phyloP scores from a whole-genome alignment of 305 asterid genomes.

The Fraxinus angustifolia region DNA sequence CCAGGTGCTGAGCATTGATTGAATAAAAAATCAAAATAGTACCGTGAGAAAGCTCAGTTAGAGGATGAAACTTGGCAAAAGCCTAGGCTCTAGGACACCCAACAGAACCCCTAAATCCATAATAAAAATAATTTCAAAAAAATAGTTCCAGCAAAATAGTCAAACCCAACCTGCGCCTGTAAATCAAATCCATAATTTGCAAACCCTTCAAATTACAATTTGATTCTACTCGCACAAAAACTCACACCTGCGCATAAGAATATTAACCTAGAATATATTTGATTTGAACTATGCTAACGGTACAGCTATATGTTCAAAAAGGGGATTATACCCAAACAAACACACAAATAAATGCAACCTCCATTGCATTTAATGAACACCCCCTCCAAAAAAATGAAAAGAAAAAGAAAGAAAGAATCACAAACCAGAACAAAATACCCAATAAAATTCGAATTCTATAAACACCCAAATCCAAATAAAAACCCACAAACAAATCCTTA shows the following conservation, averaged over 20 bases:
- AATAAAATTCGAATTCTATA: neutral
- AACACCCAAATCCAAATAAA: conserved; percentile 1
- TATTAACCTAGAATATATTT: neutral
- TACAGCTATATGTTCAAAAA: neutral
- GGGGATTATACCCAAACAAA: neutral
- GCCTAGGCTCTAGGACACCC: neutral
- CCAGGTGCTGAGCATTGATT: neutral
- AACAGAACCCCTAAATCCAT: neutral
- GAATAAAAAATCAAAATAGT: neutral
- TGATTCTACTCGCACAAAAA: neutral
- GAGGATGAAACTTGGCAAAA: neutral
- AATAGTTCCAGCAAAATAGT: conserved; percentile 1
- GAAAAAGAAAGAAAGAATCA: neutral
- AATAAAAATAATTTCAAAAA: neutral
- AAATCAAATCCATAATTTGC: conserved; percentile 6
- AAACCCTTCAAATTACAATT: conserved; percentile 4
- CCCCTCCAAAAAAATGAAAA: neutral
- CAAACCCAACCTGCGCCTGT: conserved; percentile 9
- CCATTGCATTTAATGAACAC: conserved; percentile 3
- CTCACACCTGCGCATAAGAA: neutral
- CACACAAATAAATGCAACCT: conserved; percentile 4
- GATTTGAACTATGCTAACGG: neutral
- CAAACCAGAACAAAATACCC: neutral
- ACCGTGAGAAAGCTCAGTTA: neutral
- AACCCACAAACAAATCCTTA: neutral